Evolutionary conservation across 495 filamentous ascomycete species (phyloP), one percentile per base, ranked within the genome.

Genomic region (Sordaria brevicollis): DNA sequence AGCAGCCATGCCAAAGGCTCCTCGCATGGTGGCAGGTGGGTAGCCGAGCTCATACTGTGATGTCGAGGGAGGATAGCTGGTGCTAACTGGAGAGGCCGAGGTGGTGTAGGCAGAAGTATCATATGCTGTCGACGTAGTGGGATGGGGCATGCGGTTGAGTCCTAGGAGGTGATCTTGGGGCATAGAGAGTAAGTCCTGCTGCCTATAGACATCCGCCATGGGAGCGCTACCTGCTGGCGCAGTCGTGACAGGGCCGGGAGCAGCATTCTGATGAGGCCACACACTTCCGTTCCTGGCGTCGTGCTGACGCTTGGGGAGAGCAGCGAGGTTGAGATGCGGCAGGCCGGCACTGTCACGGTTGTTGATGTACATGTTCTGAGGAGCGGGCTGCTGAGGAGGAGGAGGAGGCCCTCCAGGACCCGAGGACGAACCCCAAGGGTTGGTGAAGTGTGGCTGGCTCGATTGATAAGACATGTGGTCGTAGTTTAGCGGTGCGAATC

Each of bases 391-490:
- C 38, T 72, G 65, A 1, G 65, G 68, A 17, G 71, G 69, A 34
- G 73, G 65, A 3, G 65, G 68, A 13, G 71, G 69, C 1, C 71
- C 77, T 13, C 74, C 43, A 36, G 75, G 37, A 17, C 75, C 71
- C 33, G 78, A 75, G 17, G 78, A 84, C 68, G 90, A 83, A 69
- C 84, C 85, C 94, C 94, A 98, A 17, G 94, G 94, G 79, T 98
- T 93, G 76, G 92, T 93, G 84, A 98, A 98, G 76, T 94, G 91
- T 65, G 93, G 92, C 62, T 87, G 79, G 67, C 83, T 90, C 38
- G 79, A 78, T 76, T 83, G 83, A 75, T 88, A 86, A 82, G 83
- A 82, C 82, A 85, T 83, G 79, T 89, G 89, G 80, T 94, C 91
- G 84, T 94, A 96, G 80, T 87, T 87, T 84, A 94, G 70, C 73